phyloP scores from a whole-genome alignment of 768 basidiomycete species.

The Mycena belliarum region DNA sequence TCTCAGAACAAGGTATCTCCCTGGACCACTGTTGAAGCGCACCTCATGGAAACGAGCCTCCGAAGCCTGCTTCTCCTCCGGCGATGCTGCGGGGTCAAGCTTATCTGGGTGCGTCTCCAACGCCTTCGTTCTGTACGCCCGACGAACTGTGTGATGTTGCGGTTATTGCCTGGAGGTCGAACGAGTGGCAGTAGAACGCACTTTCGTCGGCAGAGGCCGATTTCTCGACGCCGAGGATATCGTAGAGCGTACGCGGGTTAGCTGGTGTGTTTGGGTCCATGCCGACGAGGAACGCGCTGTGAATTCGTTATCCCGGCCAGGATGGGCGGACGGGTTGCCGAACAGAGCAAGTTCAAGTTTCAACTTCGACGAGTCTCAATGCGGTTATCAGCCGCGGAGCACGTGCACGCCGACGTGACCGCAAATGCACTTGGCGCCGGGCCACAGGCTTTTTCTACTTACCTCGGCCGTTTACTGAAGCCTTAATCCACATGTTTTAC shows the following conservation, averaged over 20 bases:
- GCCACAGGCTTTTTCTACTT: too few relatives aligned
- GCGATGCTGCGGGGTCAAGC: conserved; percentile 53
- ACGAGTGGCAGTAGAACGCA: conserved; percentile 6
- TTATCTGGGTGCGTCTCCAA: conserved; percentile 78
- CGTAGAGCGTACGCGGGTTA: conserved; percentile 18
- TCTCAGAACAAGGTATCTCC: conserved; percentile 16
- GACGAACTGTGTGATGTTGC: conserved; percentile 48
- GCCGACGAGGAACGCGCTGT: neutral
- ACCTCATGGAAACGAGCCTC: conserved; percentile 65
- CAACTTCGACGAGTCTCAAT: neutral
- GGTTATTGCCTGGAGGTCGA: neutral
- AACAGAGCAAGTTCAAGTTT: conserved; percentile 1
- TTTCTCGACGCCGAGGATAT: conserved; percentile 22
- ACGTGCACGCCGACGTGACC: too few relatives aligned
- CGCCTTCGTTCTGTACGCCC: conserved; percentile 65
- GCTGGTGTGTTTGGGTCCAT: conserved; percentile 5
- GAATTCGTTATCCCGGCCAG: conserved; percentile 7
- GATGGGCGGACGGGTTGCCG: neutral
- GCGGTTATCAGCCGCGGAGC: conserved; percentile 7
- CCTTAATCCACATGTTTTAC: too few relatives aligned
- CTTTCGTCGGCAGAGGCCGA: conserved; percentile 26
- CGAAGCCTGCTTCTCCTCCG: conserved; percentile 52
- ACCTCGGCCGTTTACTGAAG: too few relatives aligned
- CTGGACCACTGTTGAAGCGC: conserved; percentile 21
- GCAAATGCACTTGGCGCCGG: too few relatives aligned